Percentiles rank a stretch among this genome's conserved stretches.
Conservation (phyloP, 192 early-diverging fungal species). For the Backusella macrospora region DNA sequence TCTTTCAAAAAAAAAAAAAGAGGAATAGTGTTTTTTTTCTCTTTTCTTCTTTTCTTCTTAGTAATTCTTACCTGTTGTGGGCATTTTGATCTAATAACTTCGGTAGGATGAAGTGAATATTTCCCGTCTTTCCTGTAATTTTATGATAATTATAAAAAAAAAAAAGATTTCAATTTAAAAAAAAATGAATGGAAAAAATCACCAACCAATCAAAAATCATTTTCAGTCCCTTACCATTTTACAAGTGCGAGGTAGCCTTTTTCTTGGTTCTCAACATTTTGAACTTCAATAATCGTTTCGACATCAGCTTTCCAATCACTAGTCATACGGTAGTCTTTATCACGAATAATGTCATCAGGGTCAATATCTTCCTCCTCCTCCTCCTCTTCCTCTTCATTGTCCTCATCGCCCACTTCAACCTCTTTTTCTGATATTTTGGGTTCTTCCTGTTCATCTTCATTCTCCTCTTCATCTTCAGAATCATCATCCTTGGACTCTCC, state of each 20-base stretch:
- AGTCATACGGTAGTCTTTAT: not conserved
- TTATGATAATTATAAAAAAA: not conserved
- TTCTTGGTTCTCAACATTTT: not conserved
- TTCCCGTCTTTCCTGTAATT: not conserved
- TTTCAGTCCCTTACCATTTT: not conserved
- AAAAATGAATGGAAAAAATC: not conserved
- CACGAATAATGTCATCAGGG: not conserved
- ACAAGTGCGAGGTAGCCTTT: not conserved
- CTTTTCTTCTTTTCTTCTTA: not conserved
- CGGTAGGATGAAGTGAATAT: not conserved
- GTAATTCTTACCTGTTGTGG: constrained; percentile 8
- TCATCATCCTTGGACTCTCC: not conserved
- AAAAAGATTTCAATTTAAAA: not conserved
- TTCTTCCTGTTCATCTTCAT: not conserved
- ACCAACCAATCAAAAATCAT: not conserved
- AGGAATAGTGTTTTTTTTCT: no score
- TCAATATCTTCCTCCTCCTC: not conserved
- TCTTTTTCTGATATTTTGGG: not conserved
- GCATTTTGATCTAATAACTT: constrained; percentile 5
- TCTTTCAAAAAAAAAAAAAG: not conserved
- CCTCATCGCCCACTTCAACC: not conserved
- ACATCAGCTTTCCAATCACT: constrained; percentile 7
- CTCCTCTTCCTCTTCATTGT: not conserved
- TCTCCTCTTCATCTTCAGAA: not conserved
- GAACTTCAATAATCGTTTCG: constrained; percentile 10